A percentile compares a stretch with the other conserved stretches of the same genome.
phyloP scores from a whole-genome alignment of 148 eudicot genomes.

The Selenicereus undatus region DNA sequence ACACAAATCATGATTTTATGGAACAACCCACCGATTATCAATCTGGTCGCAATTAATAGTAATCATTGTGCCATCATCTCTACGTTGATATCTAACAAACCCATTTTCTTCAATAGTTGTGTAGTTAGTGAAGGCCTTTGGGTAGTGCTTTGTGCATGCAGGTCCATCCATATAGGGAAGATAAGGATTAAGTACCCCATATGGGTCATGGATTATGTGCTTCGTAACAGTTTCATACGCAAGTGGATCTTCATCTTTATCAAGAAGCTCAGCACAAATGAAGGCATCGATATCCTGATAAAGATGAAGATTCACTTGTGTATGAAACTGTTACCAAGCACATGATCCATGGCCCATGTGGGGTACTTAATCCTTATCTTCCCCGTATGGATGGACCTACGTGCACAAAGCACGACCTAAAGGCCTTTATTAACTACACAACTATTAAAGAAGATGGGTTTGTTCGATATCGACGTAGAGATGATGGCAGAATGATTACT shows the following conservation, averaged over 20 bases:
- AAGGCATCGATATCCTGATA: too few relatives aligned
- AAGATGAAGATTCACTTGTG: too few relatives aligned
- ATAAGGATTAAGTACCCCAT: too few relatives aligned
- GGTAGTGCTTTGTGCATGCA: background rate
- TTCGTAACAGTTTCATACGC: too few relatives aligned
- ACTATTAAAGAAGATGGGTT: background rate
- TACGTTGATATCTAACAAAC: background rate
- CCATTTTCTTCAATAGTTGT: background rate
- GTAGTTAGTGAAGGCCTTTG: background rate
- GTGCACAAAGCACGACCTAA: background rate
- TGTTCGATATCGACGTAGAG: background rate
- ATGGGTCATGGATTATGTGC: too few relatives aligned
- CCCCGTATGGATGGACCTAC: background rate
- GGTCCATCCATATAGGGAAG: background rate
- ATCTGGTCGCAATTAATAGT: background rate
- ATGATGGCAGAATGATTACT: background rate
- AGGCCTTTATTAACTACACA: background rate
- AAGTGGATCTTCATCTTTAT: too few relatives aligned
- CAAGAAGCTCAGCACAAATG: too few relatives aligned
- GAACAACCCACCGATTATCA: conserved; percentile 6
- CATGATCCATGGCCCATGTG: too few relatives aligned
- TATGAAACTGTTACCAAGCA: too few relatives aligned
- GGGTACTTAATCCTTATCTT: too few relatives aligned
- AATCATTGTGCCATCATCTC: background rate
- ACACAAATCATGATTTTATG: background rate